Evolutionary conservation across 2,329 filamentous ascomycete genomes (phyloP).

Genomic region (Paraconiothyrium sp.): DNA sequence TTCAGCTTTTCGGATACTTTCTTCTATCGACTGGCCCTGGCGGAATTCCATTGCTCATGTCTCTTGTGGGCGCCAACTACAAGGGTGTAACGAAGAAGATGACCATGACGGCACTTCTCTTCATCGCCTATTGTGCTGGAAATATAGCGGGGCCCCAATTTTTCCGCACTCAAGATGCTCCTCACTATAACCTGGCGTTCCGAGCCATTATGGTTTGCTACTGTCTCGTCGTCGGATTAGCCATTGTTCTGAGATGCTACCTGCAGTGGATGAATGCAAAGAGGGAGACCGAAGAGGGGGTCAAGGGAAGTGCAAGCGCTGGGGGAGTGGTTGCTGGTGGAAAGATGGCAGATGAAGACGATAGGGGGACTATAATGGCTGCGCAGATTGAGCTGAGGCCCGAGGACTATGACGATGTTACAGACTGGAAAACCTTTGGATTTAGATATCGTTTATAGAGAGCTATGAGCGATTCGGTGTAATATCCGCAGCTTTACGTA

Average conservation of each 20-base stretch:
- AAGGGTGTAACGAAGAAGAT: slow-evolving; percentile 52
- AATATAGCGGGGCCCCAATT: slow-evolving; percentile 45
- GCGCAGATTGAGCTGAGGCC: slow-evolving; percentile 20
- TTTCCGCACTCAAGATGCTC: slow-evolving; percentile 27
- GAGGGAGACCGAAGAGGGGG: slow-evolving; percentile 29
- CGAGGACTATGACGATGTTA: slow-evolving; percentile 39
- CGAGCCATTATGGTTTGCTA: slow-evolving; percentile 45
- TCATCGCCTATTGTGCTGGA: slow-evolving; percentile 48
- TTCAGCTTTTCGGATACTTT: slow-evolving; percentile 35
- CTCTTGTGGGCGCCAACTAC: slow-evolving; percentile 29
- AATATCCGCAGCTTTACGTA: too few species aligned
- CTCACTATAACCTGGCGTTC: slow-evolving; percentile 31
- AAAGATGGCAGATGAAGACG: slow-evolving; percentile 23
- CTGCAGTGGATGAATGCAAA: slow-evolving; percentile 32
- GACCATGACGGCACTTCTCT: slow-evolving; percentile 46
- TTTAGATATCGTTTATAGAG: slow-evolving; percentile 36
- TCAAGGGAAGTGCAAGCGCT: slow-evolving; percentile 33
- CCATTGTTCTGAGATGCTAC: slow-evolving; percentile 28
- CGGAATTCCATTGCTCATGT: slow-evolving; percentile 31
- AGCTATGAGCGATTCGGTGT: too few species aligned
- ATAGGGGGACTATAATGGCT: slow-evolving; percentile 7
- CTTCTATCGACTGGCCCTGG: slow-evolving; percentile 32
- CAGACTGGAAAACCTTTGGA: slow-evolving; percentile 36
- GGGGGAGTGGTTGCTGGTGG: slow-evolving; percentile 29
- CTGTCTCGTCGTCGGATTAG: slow-evolving; percentile 44